These are phyloP conservation scores for Blastomyces silverae DNA, from an alignment of 2,329 filamentous ascomycete species.

Conservation along the genomic window DNA sequence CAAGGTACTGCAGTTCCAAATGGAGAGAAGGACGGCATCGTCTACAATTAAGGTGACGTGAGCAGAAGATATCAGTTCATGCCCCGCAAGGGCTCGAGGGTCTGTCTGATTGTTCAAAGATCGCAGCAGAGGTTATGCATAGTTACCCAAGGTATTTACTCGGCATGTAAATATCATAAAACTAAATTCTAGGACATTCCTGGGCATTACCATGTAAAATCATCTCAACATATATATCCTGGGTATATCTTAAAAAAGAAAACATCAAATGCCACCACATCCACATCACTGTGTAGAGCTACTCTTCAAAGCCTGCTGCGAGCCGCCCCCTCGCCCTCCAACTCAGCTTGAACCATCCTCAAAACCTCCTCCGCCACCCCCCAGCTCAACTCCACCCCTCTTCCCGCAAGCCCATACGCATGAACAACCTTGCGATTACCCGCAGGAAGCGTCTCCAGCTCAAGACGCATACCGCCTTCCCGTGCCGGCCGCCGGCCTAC, in stretches of 20 bases:
- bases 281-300: too few species aligned
- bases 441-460: constrained; percentile 41
- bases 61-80: background rate
- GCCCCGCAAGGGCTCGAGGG: background rate
- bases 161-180: background rate
- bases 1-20: background rate
- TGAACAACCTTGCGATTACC: constrained; percentile 40
- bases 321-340: background rate
- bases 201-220: background rate
- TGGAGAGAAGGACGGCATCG: background rate
- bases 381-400: constrained; percentile 58
- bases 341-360: constrained; percentile 30
- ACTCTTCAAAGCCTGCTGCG: constrained; percentile 11
- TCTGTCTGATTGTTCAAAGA: too few species aligned
- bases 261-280: background rate
- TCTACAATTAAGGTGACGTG: background rate
- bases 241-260: too few species aligned
- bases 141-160: background rate
- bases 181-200: background rate
- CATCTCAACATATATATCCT: too few species aligned
- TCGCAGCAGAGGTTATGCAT: background rate
- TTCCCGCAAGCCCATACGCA: constrained; percentile 55
- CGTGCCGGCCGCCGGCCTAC: constrained; percentile 43
- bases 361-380: constrained; percentile 51
- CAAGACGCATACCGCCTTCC: constrained; percentile 47